These are phyloP conservation scores for Acacia concinna DNA, from an alignment of 331 rosid genomes.

Conservation along the genomic window DNA sequence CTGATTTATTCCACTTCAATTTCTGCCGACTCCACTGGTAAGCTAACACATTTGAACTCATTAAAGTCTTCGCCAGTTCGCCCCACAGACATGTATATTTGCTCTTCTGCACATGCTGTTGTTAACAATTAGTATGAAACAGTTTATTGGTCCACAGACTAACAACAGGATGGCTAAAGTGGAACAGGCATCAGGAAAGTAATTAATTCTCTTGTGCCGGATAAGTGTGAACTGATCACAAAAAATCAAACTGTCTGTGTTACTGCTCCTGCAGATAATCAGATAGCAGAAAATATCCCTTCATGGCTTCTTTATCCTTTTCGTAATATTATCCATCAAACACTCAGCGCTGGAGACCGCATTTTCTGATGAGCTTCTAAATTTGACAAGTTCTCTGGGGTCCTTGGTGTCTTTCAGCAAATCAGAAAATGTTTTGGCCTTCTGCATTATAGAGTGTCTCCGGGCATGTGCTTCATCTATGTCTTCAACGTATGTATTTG, in stretches of 20 bases:
- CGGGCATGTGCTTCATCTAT: constrained; percentile 46
- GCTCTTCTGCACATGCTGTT: constrained; percentile 3
- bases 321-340: constrained; percentile 55
- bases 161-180: constrained; percentile 11
- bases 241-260: constrained; percentile 15
- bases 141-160: background rate
- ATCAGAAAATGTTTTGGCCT: constrained; percentile 73
- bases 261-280: constrained; percentile 22
- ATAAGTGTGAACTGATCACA: constrained; percentile 23
- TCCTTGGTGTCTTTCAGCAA: constrained; percentile 60
- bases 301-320: constrained; percentile 32
- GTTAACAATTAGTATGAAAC: constrained; percentile 8
- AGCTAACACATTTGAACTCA: constrained; percentile 18
- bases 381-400: constrained; percentile 61
- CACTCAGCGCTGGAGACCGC: constrained; percentile 46
- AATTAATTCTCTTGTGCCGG: constrained; percentile 28
- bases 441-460: constrained; percentile 61
- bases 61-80: constrained; percentile 9
- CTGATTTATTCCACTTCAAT: constrained; percentile 11
- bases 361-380: constrained; percentile 45
- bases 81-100: background rate
- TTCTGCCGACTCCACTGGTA: constrained; percentile 5
- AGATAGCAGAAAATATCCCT: constrained; percentile 11
- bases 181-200: background rate
- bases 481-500: constrained; percentile 55